A percentile compares a stretch with the other conserved stretches of the same genome.
Evolutionary conservation across 2,329 filamentous ascomycete genomes (phyloP).

Genomic region (Claviceps africana): DNA sequence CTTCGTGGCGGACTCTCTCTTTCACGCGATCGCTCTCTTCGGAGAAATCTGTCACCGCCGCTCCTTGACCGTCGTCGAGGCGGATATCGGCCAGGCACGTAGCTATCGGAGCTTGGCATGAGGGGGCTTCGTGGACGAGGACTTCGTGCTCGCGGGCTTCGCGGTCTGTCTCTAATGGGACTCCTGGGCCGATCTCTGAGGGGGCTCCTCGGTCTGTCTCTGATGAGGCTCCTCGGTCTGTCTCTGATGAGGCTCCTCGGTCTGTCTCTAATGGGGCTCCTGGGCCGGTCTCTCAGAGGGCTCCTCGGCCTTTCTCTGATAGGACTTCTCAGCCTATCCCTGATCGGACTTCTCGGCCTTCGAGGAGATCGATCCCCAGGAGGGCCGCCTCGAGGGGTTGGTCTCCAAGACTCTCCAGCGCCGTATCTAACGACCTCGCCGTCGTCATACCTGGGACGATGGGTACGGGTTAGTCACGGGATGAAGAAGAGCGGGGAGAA

Average conservation of each 20-base stretch:
- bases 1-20: slow-evolving; percentile 24
- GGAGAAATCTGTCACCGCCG: slow-evolving; percentile 24
- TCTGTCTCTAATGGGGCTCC: slow-evolving; percentile 9
- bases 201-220: slow-evolving; percentile 18
- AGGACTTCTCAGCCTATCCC: slow-evolving; percentile 10
- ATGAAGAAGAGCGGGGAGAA: not conserved
- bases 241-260: slow-evolving; percentile 11
- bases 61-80: slow-evolving; percentile 29
- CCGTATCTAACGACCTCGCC: slow-evolving; percentile 49
- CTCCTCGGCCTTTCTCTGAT: not conserved
- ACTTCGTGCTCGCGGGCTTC: slow-evolving; percentile 25
- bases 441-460: slow-evolving; percentile 38
- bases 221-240: slow-evolving; percentile 13
- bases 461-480: slow-evolving; percentile 2
- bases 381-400: slow-evolving; percentile 30
- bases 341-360: slow-evolving; percentile 17
- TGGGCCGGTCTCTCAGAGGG: not conserved
- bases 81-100: slow-evolving; percentile 30
- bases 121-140: slow-evolving; percentile 24
- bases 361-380: slow-evolving; percentile 30
- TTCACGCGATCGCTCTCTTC: slow-evolving; percentile 27
- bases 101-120: slow-evolving; percentile 28
- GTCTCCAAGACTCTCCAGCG: slow-evolving; percentile 47
- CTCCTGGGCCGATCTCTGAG: slow-evolving; percentile 11
- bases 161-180: slow-evolving; percentile 15